phyloP scores from a whole-genome alignment of 2,329 filamentous ascomycete genomes.

The Ilyonectria sp. region DNA sequence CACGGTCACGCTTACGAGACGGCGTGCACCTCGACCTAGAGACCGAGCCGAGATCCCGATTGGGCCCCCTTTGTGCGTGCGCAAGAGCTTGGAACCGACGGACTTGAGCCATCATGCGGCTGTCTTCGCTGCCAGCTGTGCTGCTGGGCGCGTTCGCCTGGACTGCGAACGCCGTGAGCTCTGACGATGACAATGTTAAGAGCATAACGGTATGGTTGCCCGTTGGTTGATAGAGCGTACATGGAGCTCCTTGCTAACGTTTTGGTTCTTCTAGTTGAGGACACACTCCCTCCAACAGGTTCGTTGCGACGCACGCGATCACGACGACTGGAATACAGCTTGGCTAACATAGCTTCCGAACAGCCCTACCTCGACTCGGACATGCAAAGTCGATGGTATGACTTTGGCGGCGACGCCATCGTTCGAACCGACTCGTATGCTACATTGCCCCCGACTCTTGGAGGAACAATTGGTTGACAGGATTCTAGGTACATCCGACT shows the following conservation, averaged over 20 bases:
- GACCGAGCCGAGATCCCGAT: constrained; percentile 39
- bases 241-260: constrained; percentile 37
- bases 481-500: constrained; percentile 86
- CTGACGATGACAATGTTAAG: constrained; percentile 65
- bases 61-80: constrained; percentile 32
- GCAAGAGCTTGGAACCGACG: constrained; percentile 32
- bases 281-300: constrained; percentile 89
- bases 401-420: constrained; percentile 97
- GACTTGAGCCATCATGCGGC: constrained; percentile 59
- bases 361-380: constrained; percentile 98
- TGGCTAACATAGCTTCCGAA: constrained; percentile 44
- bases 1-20: constrained; percentile 38
- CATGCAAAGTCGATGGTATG: constrained; percentile 98
- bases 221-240: not conserved
- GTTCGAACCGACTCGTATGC: constrained; percentile 79
- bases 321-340: constrained; percentile 29
- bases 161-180: constrained; percentile 64
- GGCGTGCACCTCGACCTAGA: constrained; percentile 35
- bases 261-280: constrained; percentile 73
- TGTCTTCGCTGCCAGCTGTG: constrained; percentile 63
- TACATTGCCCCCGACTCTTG: constrained; percentile 27
- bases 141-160: constrained; percentile 67
- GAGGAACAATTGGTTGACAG: constrained; percentile 43
- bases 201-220: constrained; percentile 63
- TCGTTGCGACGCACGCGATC: constrained; percentile 58